These are phyloP conservation scores for Daldinia grandis DNA, from an alignment of 495 filamentous ascomycete species.

Conservation along the genomic window DNA sequence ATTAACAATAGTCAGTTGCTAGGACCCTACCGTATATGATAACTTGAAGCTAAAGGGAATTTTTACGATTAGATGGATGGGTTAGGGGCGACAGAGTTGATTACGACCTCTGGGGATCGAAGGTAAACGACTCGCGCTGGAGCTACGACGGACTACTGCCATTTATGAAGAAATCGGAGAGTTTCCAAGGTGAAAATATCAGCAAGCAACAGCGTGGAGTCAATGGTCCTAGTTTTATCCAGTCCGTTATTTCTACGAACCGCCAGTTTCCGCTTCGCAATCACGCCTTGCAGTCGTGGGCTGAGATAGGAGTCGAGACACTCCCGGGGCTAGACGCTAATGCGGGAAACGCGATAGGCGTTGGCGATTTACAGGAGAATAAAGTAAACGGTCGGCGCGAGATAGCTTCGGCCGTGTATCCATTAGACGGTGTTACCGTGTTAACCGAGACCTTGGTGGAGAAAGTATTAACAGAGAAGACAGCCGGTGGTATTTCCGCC, in stretches of 20 bases:
- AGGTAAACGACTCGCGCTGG: conserved; percentile 50
- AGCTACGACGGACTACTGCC: conserved; percentile 48
- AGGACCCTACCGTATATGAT: not conserved
- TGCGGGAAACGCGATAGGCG: conserved; percentile 43
- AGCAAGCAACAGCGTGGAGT: conserved; percentile 33
- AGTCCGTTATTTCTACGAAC: conserved; percentile 29
- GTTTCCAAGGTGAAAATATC: not conserved
- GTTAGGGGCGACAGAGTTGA: conserved; percentile 48
- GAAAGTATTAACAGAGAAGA: conserved; percentile 30
- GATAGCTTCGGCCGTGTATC: conserved; percentile 44
- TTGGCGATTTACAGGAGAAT: conserved; percentile 47
- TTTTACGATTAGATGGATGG: conserved; percentile 40
- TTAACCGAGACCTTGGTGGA: conserved; percentile 44
- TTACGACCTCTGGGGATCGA: conserved; percentile 51
- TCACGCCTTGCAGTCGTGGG: conserved; percentile 36
- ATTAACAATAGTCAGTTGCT: conserved; percentile 26
- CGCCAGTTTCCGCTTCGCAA: conserved; percentile 47
- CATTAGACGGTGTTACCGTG: conserved; percentile 39
- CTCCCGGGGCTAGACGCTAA: conserved; percentile 42
- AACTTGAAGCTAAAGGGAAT: not conserved
- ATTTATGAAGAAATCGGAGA: conserved; percentile 43
- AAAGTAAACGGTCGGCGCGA: conserved; percentile 48
- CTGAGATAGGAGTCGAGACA: conserved; percentile 38
- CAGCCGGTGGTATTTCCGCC: conserved; percentile 15
- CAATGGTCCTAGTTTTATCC: conserved; percentile 41